These are phyloP conservation scores for Leishmania guyanensis DNA, from an alignment of 208 protist genomes.

Conservation along the genomic window DNA sequence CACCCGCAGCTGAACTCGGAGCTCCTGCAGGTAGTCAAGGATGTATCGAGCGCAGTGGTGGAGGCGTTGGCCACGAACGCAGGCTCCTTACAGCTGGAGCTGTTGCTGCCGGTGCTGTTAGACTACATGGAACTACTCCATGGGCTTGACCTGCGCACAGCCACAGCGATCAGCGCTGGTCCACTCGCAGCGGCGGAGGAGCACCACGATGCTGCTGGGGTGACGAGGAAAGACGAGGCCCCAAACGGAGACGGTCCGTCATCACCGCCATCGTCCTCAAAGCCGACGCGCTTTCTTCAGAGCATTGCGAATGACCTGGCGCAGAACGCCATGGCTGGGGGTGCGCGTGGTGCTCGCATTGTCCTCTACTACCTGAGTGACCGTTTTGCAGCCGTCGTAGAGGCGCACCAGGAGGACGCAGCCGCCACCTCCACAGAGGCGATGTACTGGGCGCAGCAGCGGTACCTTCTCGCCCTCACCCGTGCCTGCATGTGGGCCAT, in stretches of 20 bases:
- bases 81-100: slow-evolving; percentile 31
- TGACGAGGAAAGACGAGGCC: neutral
- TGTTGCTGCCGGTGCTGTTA: slow-evolving; percentile 25
- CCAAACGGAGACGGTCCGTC: neutral
- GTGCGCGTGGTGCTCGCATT: slow-evolving; percentile 25
- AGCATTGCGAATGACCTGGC: slow-evolving; percentile 14
- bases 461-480: slow-evolving; percentile 17
- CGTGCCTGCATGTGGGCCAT: slow-evolving; percentile 25
- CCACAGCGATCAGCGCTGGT: neutral
- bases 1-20: neutral
- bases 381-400: slow-evolving; percentile 9
- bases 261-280: neutral
- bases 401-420: neutral
- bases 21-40: slow-evolving; percentile 14
- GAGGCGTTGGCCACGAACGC: slow-evolving; percentile 29
- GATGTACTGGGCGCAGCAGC: slow-evolving; percentile 34
- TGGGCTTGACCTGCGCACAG: slow-evolving; percentile 14
- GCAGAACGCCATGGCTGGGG: neutral
- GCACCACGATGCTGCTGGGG: neutral
- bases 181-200: neutral
- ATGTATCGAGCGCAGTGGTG: slow-evolving; percentile 28
- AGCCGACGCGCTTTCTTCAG: slow-evolving; percentile 18
- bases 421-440: neutral
- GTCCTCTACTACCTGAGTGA: slow-evolving; percentile 28
- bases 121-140: slow-evolving; percentile 24